phyloP scores from a whole-genome alignment of 2,329 filamentous ascomycete species.

The Hyphodiscus sp. region DNA sequence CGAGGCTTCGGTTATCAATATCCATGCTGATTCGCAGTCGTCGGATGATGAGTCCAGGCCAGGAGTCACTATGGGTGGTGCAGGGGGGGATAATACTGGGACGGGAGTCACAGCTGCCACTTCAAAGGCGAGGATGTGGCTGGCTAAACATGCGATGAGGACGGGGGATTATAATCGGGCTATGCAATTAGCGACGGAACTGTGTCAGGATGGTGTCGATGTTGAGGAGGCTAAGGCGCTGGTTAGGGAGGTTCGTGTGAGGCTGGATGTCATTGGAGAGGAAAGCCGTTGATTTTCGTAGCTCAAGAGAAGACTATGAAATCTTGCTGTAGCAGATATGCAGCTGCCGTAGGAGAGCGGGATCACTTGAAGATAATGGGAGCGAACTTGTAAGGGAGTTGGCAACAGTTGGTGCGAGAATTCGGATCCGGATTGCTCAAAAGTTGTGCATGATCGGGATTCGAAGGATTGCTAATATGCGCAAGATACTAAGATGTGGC shows the following conservation, averaged over 20 bases:
- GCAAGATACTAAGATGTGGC: no score
- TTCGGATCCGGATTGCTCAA: no score
- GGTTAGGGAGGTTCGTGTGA: slow-evolving; percentile 76
- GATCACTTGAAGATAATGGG: no score
- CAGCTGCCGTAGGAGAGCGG: no score
- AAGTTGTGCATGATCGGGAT: no score
- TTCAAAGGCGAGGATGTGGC: slow-evolving; percentile 88
- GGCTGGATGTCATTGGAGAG: slow-evolving; percentile 39
- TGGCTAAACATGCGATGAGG: slow-evolving; percentile 75
- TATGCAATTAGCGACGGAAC: slow-evolving; percentile 75
- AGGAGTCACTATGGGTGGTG: slow-evolving; percentile 26
- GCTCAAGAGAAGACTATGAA: not conserved
- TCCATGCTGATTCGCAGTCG: slow-evolving; percentile 51
- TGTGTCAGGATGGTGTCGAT: slow-evolving; percentile 93
- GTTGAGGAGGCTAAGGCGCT: slow-evolving; percentile 95
- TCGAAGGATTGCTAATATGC: no score
- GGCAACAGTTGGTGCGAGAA: no score
- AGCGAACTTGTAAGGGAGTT: no score
- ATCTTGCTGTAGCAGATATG: not conserved
- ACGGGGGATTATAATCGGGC: slow-evolving; percentile 69
- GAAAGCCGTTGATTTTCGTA: not conserved
- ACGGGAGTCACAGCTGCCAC: slow-evolving; percentile 88
- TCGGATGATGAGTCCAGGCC: slow-evolving; percentile 34
- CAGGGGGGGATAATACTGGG: slow-evolving; percentile 39
- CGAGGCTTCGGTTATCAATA: slow-evolving; percentile 37